Conservation (phyloP, 1,284 basidiomycete species). For the Polyporus tsugae region DNA sequence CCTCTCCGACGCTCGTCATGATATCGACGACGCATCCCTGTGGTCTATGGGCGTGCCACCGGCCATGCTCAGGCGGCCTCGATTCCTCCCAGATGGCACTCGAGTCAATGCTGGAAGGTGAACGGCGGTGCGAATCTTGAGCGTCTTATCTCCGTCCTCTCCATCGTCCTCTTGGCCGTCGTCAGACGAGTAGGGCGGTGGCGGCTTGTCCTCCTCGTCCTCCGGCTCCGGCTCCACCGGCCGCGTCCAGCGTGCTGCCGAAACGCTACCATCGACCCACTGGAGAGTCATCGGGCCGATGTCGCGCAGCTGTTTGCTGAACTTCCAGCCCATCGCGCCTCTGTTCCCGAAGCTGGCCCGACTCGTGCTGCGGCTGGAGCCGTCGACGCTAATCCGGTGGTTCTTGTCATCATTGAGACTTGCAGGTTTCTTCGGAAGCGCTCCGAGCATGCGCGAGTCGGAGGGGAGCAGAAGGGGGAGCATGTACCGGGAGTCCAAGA, state of each 20-base stretch:
- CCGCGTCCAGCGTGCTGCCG: slow-evolving; percentile 53
- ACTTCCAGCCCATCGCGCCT: slow-evolving; percentile 64
- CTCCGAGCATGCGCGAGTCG: slow-evolving; percentile 80
- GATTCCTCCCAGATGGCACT: slow-evolving; percentile 65
- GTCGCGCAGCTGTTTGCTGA: slow-evolving; percentile 65
- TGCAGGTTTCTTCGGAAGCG: slow-evolving; percentile 60
- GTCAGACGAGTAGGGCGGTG: slow-evolving; percentile 39
- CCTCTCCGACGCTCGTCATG: slow-evolving; percentile 8
- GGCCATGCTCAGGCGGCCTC: slow-evolving; percentile 58
- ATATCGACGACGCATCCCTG: slow-evolving; percentile 19
- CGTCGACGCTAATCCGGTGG: slow-evolving; percentile 43
- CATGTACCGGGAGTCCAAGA: slow-evolving; percentile 93
- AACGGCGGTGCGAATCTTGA: slow-evolving; percentile 43
- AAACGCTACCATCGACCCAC: slow-evolving; percentile 71
- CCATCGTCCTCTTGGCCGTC: slow-evolving; percentile 36
- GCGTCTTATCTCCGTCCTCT: slow-evolving; percentile 33
- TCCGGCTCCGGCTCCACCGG: slow-evolving; percentile 46
- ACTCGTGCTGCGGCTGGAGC: slow-evolving; percentile 48
- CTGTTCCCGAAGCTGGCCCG: slow-evolving; percentile 46
- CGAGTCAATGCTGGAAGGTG: slow-evolving; percentile 70
- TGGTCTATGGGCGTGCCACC: slow-evolving; percentile 35
- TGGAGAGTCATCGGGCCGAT: slow-evolving; percentile 65
- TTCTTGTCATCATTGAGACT: slow-evolving; percentile 48
- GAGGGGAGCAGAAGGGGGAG: slow-evolving; percentile 87
- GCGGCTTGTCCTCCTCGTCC: slow-evolving; percentile 44